A percentile compares a stretch with the other conserved stretches of the same genome.
Conservation (phyloP, 257 asterid genomes). For the Solanum lycopersicoides region DNA sequence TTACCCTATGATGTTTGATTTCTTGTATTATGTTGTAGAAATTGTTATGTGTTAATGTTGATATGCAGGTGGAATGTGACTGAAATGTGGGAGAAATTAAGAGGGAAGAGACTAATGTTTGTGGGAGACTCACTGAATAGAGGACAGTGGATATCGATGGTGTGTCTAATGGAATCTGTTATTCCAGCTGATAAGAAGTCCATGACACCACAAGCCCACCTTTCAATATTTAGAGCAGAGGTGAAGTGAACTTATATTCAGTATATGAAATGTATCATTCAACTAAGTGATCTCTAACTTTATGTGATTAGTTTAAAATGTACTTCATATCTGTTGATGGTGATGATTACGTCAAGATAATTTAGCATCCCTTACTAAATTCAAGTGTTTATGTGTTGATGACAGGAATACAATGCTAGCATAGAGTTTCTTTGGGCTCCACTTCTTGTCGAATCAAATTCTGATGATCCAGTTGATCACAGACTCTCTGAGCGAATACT, state of each 20-base stretch:
- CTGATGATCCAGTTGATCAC: constrained; percentile 83
- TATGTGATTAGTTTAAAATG: not conserved
- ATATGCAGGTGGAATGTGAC: constrained; percentile 62
- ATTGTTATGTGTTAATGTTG: not conserved
- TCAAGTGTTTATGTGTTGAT: not conserved
- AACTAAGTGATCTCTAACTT: not conserved
- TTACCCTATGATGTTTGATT: not conserved
- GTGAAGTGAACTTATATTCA: constrained; percentile 11
- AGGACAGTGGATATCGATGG: constrained; percentile 95
- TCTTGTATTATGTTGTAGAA: not conserved
- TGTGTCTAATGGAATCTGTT: constrained; percentile 67
- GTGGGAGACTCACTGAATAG: constrained; percentile 92
- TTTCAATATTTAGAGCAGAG: constrained; percentile 83
- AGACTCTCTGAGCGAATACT: constrained; percentile 69
- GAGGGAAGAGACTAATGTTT: constrained; percentile 89
- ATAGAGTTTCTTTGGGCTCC: constrained; percentile 96
- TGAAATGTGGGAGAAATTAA: constrained; percentile 88
- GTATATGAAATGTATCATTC: not conserved
- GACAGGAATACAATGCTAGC: constrained; percentile 76
- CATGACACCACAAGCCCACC: constrained; percentile 78
- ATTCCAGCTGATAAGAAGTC: constrained; percentile 56
- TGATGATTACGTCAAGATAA: not conserved
- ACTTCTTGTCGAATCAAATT: constrained; percentile 87
- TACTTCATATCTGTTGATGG: not conserved
- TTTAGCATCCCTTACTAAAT: not conserved